A percentile compares a stretch with the other conserved stretches of the same genome.
Conservation (phyloP, 805 yeast genomes). For the Candida nitratophila region DNA sequence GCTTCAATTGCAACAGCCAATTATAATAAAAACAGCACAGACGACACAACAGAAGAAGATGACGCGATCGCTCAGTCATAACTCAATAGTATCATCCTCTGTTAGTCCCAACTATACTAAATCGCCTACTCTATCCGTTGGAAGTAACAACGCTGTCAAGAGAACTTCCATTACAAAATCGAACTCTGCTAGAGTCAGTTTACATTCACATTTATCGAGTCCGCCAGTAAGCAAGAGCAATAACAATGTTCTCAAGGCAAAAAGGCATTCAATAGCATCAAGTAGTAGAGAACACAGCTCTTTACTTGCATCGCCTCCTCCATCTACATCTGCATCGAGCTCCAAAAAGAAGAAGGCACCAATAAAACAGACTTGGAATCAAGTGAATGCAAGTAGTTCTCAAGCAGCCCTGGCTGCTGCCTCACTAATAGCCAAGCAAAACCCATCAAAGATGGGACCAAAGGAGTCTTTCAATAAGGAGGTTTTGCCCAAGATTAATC, state of each 20-base stretch:
- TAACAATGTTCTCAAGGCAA: too few species aligned
- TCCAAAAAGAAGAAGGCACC: background rate
- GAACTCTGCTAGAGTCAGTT: background rate
- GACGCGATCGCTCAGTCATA: background rate
- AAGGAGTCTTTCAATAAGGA: background rate
- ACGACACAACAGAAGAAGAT: background rate
- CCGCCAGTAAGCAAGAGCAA: background rate
- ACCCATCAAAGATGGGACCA: constrained; percentile 22
- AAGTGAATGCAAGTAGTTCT: constrained; percentile 21
- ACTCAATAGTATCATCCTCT: background rate
- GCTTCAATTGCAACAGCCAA: background rate
- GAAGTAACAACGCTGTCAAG: background rate
- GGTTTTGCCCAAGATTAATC: background rate
- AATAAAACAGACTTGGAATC: constrained; percentile 20
- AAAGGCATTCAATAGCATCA: too few species aligned
- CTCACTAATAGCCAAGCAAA: constrained; percentile 24
- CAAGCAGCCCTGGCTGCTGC: constrained; percentile 29
- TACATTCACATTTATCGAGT: background rate
- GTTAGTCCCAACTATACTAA: background rate
- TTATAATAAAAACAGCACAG: too few species aligned
- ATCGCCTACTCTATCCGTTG: too few species aligned
- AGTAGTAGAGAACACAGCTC: too few species aligned
- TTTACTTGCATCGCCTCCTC: background rate
- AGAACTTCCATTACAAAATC: background rate
- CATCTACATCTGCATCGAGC: background rate